These are phyloP conservation scores for Strigomonas culicis DNA, from an alignment of 208 protist genomes.

Conservation along the genomic window DNA sequence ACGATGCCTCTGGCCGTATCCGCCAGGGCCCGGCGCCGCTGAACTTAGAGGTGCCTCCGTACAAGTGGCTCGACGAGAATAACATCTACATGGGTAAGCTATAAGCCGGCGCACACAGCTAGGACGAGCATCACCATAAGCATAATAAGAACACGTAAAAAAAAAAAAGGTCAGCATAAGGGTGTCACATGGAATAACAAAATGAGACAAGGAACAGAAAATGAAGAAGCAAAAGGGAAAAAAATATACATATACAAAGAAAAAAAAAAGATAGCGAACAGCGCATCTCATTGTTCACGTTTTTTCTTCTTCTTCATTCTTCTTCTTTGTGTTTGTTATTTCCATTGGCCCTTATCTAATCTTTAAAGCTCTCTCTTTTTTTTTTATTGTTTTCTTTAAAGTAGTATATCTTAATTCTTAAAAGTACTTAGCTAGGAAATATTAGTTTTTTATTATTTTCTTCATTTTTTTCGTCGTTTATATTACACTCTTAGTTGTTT, in stretches of 20 bases:
- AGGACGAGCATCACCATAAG: neutral
- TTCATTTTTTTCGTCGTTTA: neutral
- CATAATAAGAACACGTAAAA: neutral
- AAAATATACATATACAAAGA: neutral
- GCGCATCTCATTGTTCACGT: neutral
- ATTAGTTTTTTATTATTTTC: neutral
- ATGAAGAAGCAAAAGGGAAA: too few relatives aligned
- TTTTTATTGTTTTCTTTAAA: constrained; percentile 9
- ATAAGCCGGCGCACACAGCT: constrained; percentile 20
- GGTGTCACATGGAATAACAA: neutral
- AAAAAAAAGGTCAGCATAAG: neutral
- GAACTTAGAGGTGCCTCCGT: constrained; percentile 98
- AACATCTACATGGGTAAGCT: constrained; percentile 95
- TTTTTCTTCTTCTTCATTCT: constrained; percentile 3
- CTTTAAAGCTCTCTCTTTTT: constrained; percentile 4
- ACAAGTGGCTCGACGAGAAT: constrained; percentile 94
- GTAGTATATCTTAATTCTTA: constrained; percentile 6
- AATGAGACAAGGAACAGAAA: too few relatives aligned
- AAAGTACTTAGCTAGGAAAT: neutral
- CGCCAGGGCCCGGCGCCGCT: constrained; percentile 97
- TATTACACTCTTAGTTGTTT: neutral
- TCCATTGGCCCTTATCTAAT: constrained; percentile 4
- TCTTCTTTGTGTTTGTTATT: constrained; percentile 18
- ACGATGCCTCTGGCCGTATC: constrained; percentile 98
- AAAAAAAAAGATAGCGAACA: neutral